These are phyloP conservation scores for Alternaria ventricosa DNA, from an alignment of 2,329 filamentous ascomycete genomes.

Conservation along the genomic window DNA sequence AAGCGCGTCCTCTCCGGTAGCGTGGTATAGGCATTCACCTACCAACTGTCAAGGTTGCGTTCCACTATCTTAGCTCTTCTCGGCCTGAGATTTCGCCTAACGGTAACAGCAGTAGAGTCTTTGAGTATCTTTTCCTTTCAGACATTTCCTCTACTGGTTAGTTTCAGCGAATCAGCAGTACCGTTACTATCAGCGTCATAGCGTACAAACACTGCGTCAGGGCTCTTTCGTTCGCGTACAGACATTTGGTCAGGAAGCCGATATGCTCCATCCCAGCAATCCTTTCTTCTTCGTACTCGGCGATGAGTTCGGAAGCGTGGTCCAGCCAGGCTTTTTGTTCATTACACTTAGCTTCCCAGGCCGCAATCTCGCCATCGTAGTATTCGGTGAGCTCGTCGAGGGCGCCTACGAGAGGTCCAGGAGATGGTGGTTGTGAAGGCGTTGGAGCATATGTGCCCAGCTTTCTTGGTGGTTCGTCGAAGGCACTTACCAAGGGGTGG, in stretches of 20 bases:
- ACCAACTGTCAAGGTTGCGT: background rate
- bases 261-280: background rate
- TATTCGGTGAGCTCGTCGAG: background rate
- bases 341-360: background rate
- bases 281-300: background rate
- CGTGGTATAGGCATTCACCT: background rate
- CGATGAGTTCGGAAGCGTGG: background rate
- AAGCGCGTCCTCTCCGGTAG: background rate
- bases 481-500: background rate
- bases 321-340: background rate
- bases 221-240: background rate
- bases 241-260: background rate
- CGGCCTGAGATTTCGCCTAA: background rate
- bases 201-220: background rate
- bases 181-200: background rate
- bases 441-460: background rate
- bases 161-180: background rate
- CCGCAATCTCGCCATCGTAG: background rate
- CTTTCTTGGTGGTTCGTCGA: background rate
- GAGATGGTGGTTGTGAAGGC: background rate
- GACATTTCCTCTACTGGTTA: background rate
- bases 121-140: background rate
- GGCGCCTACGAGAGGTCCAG: background rate
- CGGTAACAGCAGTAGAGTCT: background rate
- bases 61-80: accelerated